phyloP scores from a whole-genome alignment of 1,139 yeast genomes.

The Geotrichum bryndzae region DNA sequence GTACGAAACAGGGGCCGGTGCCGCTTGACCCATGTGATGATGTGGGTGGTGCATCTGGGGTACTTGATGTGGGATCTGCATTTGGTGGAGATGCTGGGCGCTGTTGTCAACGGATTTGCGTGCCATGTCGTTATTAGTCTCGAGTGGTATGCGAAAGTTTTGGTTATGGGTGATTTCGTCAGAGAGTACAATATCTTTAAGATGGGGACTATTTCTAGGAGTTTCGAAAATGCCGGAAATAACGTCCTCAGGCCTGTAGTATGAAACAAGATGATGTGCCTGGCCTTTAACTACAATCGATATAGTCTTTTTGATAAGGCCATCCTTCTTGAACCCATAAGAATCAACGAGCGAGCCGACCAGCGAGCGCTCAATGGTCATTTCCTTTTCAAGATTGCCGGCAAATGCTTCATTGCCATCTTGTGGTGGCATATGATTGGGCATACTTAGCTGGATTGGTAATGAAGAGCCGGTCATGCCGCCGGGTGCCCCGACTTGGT shows the following conservation, averaged over 20 bases:
- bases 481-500: constrained; percentile 10
- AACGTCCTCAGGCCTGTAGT: constrained; percentile 6
- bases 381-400: not conserved
- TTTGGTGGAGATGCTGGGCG: constrained; percentile 1
- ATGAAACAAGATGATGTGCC: constrained; percentile 65
- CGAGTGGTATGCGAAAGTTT: constrained; percentile 45
- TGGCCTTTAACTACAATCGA: constrained; percentile 46
- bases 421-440: constrained; percentile 7
- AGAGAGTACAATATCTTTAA: constrained; percentile 50
- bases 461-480: constrained; percentile 13
- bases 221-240: constrained; percentile 44
- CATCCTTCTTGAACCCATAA: constrained; percentile 66
- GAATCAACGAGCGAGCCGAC: constrained; percentile 56
- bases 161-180: constrained; percentile 55
- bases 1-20: not conserved
- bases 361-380: constrained; percentile 34
- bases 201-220: constrained; percentile 51
- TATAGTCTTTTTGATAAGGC: constrained; percentile 77
- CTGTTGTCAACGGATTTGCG: not conserved
- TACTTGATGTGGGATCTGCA: constrained; percentile 2
- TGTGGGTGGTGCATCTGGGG: not conserved
- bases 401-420: not conserved
- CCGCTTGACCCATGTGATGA: not conserved
- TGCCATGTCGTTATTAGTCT: constrained; percentile 28
- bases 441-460: constrained; percentile 16